phyloP scores from a whole-genome alignment of 768 basidiomycete genomes.

The Trametes meyenii region DNA sequence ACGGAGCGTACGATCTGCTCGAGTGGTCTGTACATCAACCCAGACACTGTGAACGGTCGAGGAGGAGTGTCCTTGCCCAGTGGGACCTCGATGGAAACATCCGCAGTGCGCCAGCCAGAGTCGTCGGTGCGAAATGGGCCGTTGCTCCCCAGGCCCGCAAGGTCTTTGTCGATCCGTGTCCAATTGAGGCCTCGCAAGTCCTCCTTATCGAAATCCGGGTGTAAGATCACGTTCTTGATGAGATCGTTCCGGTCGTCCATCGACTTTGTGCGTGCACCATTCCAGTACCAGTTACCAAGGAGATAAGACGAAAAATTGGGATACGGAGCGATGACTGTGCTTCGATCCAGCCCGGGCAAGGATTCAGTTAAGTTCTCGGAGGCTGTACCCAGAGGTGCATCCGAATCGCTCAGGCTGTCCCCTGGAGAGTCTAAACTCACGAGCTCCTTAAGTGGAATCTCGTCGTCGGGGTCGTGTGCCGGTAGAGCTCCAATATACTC shows the following conservation, averaged over 20 bases:
- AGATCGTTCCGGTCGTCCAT: neutral
- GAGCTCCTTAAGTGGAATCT: neutral
- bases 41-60: neutral
- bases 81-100: neutral
- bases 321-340: neutral
- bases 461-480: neutral
- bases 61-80: neutral
- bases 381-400: too few species aligned
- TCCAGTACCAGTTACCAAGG: slow-evolving; percentile 1
- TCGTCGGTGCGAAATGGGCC: too few species aligned
- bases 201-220: neutral
- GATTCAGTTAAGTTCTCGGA: too few species aligned
- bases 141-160: too few species aligned
- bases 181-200: neutral
- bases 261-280: neutral
- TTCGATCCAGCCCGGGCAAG: too few species aligned
- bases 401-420: too few species aligned
- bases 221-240: neutral
- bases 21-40: neutral
- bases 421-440: too few species aligned
- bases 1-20: neutral
- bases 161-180: neutral
- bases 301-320: slow-evolving; percentile 3
- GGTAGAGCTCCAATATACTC: neutral
- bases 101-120: neutral